A percentile compares a stretch with the other conserved stretches of the same genome.
Evolutionary conservation across 208 protist species (phyloP).

Genomic region (Borovskyia barvae): DNA sequence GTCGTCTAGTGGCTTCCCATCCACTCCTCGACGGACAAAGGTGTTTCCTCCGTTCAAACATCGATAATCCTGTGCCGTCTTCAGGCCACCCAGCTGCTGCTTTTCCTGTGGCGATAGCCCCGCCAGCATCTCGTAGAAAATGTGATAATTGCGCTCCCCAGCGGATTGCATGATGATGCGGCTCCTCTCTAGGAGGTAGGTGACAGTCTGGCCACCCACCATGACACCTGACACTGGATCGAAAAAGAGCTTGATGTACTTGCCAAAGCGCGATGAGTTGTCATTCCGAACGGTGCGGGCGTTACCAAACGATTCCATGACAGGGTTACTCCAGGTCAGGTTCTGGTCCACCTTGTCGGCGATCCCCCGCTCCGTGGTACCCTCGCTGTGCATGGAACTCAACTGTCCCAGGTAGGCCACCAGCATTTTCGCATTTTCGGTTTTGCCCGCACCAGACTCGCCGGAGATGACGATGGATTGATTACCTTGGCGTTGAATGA

Average conservation of each 20-base stretch:
- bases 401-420: conserved; percentile 86
- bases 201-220: conserved; percentile 80
- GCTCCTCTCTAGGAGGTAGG: conserved; percentile 94
- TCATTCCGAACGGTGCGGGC: conserved; percentile 89
- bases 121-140: conserved; percentile 95
- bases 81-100: conserved; percentile 62
- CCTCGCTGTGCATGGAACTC: conserved; percentile 76
- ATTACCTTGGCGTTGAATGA: conserved; percentile 70
- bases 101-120: conserved; percentile 75
- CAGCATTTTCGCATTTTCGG: conserved; percentile 90
- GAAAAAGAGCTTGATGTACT: conserved; percentile 95
- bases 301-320: conserved; percentile 95
- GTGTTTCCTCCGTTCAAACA: conserved; percentile 88
- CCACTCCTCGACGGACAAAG: conserved; percentile 74
- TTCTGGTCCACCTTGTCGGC: conserved; percentile 71
- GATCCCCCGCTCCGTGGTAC: conserved; percentile 54
- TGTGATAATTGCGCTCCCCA: conserved; percentile 95
- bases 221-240: conserved; percentile 79
- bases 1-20: conserved; percentile 89
- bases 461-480: conserved; percentile 93
- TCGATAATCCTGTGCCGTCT: conserved; percentile 72
- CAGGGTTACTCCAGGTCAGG: conserved; percentile 87
- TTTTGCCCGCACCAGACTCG: conserved; percentile 96
- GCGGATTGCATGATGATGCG: conserved; percentile 88
- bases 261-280: conserved; percentile 95